These are phyloP conservation scores for Colletotrichum sp. DNA, from an alignment of 2,329 filamentous ascomycete species.

Conservation along the genomic window DNA sequence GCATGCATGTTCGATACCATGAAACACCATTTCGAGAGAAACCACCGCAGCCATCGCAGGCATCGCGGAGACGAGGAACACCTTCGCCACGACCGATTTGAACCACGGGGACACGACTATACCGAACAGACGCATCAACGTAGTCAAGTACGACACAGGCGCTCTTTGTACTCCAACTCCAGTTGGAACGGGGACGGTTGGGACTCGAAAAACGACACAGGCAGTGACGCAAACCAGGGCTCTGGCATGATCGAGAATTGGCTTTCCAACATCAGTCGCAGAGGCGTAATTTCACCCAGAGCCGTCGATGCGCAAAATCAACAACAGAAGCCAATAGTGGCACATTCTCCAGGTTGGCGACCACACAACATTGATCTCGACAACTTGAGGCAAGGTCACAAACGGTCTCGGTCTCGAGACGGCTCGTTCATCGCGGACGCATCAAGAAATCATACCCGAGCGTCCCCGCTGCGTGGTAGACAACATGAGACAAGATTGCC, in stretches of 20 bases:
- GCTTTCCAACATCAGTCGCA: conserved; percentile 2
- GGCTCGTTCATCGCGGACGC: conserved; percentile 20
- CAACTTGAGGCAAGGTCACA: not conserved
- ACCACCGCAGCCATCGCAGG: not conserved
- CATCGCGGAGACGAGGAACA: not conserved
- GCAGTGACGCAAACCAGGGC: not conserved
- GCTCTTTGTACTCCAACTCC: not conserved
- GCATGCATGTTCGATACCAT: not conserved
- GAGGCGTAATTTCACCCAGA: not conserved
- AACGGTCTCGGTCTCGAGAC: conserved; percentile 5
- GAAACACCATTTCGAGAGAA: not conserved
- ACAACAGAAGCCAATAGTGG: not conserved
- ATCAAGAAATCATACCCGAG: not conserved
- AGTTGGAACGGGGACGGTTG: not conserved
- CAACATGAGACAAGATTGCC: not conserved
- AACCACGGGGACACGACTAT: not conserved
- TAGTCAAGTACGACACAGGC: not conserved
- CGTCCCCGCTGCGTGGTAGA: not conserved
- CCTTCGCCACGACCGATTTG: not conserved
- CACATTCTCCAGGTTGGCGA: not conserved
- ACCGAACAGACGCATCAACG: not conserved
- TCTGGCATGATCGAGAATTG: conserved; percentile 1
- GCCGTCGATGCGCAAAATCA: not conserved
- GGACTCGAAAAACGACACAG: not conserved
- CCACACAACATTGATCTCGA: not conserved